Evolutionary conservation across 305 asterid species (phyloP), one percentile per base, ranked within the genome.

Genomic region (Plantago lanceolata): DNA sequence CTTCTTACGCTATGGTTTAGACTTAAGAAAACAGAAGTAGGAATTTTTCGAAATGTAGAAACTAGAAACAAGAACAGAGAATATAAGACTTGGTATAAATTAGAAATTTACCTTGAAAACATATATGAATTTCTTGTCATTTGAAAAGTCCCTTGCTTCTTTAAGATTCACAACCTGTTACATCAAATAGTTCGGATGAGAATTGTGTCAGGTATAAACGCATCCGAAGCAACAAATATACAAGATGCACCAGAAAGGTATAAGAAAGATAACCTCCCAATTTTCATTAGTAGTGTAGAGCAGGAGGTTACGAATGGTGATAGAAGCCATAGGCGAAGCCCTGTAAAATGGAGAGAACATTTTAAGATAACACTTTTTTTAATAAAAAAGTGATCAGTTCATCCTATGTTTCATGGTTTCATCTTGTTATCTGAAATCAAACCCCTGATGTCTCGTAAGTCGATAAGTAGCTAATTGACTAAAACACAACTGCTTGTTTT

Each of bases 281-380:
- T 68, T 84, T 63, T 90, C 95, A 61, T 94, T 88, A 61, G 99
- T 94, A 51, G 97, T 94, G 77, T 82, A 94, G 52, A 94, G 89
- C 61, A 84, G 75, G 79, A 94, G 99, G 73, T 90, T 94, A 70
- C 76, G 92, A 67, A 94, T 84, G 70, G 99, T 94, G 65, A 94
- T 85, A 76, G 99, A 90, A 49, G 96, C 97, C 94, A 94, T 90
- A 9, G 99, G 99, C 61, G 99, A 84, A 65, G 97, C 96, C 99
- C 99, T 94, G 85, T 77, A 75, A 73, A 69, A 73, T 64, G 19
- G 48, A 67, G 54, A 70, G 65, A 64, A 66, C 48, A 58, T 18
- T 51, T 24, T 43, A 47, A 67, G 57, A 59, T 20, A 71, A 65
- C 40, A 44, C 12, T 19, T 15, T 57, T 53, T 55, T 26, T 21